These are phyloP conservation scores for Fusarium subglutinans DNA, from an alignment of 2,329 filamentous ascomycete genomes.

Conservation along the genomic window DNA sequence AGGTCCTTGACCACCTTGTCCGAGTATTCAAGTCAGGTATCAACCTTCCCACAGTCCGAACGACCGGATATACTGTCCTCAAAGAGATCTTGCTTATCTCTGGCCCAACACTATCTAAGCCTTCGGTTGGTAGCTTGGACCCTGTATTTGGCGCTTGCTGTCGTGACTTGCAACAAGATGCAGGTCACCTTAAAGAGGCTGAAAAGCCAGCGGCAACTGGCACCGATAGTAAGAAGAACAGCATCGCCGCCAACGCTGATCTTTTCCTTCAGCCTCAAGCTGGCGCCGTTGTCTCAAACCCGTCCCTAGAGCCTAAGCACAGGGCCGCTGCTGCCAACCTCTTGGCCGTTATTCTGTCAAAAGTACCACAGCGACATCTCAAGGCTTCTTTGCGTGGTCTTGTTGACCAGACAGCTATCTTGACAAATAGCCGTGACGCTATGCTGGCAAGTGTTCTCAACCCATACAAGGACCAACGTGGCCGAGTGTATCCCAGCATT, in stretches of 20 bases:
- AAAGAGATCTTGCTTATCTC: slow-evolving; percentile 66
- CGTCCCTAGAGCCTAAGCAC: slow-evolving; percentile 57
- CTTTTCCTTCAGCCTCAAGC: slow-evolving; percentile 67
- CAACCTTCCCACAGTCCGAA: slow-evolving; percentile 63
- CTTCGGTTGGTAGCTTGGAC: slow-evolving; percentile 70
- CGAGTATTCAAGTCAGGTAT: slow-evolving; percentile 74
- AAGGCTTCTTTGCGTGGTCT: slow-evolving; percentile 77
- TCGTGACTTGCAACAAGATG: slow-evolving; percentile 72
- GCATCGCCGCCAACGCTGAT: slow-evolving; percentile 71
- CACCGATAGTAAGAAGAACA: slow-evolving; percentile 51
- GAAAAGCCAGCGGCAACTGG: slow-evolving; percentile 46
- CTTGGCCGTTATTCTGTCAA: slow-evolving; percentile 69
- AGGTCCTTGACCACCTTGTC: slow-evolving; percentile 74
- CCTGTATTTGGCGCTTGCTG: slow-evolving; percentile 75
- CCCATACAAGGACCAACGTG: slow-evolving; percentile 71
- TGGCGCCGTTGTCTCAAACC: slow-evolving; percentile 43
- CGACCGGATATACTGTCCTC: slow-evolving; percentile 68
- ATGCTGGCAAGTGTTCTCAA: slow-evolving; percentile 87
- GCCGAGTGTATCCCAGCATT: slow-evolving; percentile 75
- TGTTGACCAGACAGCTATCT: slow-evolving; percentile 82
- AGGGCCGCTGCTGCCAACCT: slow-evolving; percentile 67
- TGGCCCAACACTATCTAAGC: slow-evolving; percentile 73
- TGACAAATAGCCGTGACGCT: slow-evolving; percentile 73
- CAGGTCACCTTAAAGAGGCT: slow-evolving; percentile 56
- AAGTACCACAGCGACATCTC: slow-evolving; percentile 72